These are phyloP conservation scores for Quercus robur DNA, from an alignment of 306 rosid species.

Conservation along the genomic window DNA sequence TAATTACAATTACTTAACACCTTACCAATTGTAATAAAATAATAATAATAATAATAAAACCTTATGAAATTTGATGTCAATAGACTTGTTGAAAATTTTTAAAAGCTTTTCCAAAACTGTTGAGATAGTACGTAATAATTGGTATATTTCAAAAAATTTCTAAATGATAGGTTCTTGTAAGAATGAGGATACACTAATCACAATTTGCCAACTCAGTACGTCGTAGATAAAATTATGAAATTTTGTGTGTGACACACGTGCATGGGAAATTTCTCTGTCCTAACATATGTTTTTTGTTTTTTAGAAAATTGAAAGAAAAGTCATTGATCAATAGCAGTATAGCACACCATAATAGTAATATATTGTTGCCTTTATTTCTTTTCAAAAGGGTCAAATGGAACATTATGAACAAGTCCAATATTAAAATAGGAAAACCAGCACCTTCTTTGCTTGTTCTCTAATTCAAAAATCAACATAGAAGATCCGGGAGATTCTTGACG, in stretches of 20 bases:
- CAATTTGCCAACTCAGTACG: too few species aligned
- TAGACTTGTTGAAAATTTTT: too few species aligned
- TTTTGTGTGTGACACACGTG: slow-evolving; percentile 21
- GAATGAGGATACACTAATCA: too few species aligned
- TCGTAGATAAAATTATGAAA: too few species aligned
- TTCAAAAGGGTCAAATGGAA: slow-evolving; percentile 25
- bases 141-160: too few species aligned
- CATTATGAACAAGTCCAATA: slow-evolving; percentile 21
- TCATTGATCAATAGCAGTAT: background rate
- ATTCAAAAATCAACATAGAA: slow-evolving; percentile 60
- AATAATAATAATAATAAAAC: too few species aligned
- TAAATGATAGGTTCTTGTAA: too few species aligned
- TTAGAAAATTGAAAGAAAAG: slow-evolving; percentile 1
- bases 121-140: too few species aligned
- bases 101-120: too few species aligned
- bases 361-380: slow-evolving; percentile 11
- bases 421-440: slow-evolving; percentile 17
- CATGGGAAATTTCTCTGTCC: slow-evolving; percentile 10
- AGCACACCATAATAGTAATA: background rate
- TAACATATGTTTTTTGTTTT: background rate
- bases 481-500: slow-evolving; percentile 64
- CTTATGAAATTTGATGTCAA: too few species aligned
- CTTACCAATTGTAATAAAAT: too few species aligned
- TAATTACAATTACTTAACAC: too few species aligned
- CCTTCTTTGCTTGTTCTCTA: slow-evolving; percentile 50